Evolutionary conservation across 371 early-diverging fungal genomes (phyloP).

Genomic region (Entomophthora muscae): DNA sequence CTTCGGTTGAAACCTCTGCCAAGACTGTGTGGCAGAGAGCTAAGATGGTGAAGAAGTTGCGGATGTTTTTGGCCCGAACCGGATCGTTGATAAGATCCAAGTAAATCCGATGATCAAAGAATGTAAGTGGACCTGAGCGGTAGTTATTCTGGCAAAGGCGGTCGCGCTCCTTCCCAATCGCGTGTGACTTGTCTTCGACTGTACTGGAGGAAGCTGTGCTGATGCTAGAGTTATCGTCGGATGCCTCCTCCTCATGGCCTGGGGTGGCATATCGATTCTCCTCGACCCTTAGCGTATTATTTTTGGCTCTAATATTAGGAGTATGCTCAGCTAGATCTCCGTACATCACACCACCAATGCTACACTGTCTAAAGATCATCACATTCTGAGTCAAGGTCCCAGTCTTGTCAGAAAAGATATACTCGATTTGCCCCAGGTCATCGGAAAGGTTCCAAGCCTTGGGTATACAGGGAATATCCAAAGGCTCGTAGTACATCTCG

Average conservation of each 20-base stretch:
- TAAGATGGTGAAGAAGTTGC: conserved; percentile 71
- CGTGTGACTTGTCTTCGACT: neutral
- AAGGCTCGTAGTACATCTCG: conserved; percentile 37
- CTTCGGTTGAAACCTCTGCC: conserved; percentile 36
- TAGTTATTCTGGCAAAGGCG: neutral
- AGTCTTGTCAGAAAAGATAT: conserved; percentile 79
- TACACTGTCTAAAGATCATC: conserved; percentile 83
- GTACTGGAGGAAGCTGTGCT: neutral
- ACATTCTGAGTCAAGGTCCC: conserved; percentile 93
- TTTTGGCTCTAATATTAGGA: neutral
- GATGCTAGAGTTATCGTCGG: neutral
- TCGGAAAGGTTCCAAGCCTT: conserved; percentile 84
- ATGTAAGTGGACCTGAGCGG: conserved; percentile 24
- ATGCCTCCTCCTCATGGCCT: neutral
- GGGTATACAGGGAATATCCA: conserved; percentile 64
- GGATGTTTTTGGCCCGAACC: conserved; percentile 18
- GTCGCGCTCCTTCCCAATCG: conserved; percentile 1
- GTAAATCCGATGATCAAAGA: conserved; percentile 66
- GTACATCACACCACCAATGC: conserved; percentile 65
- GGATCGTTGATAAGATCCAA: conserved; percentile 26
- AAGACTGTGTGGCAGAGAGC: conserved; percentile 90
- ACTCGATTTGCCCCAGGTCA: conserved; percentile 74
- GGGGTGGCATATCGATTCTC: conserved; percentile 2
- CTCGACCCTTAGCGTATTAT: conserved; percentile 19
- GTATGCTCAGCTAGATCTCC: too few relatives aligned